A percentile compares a stretch with the other conserved stretches of the same genome.
Evolutionary conservation across 495 filamentous ascomycete species (phyloP).

Genomic region (Haplographium delicatum): DNA sequence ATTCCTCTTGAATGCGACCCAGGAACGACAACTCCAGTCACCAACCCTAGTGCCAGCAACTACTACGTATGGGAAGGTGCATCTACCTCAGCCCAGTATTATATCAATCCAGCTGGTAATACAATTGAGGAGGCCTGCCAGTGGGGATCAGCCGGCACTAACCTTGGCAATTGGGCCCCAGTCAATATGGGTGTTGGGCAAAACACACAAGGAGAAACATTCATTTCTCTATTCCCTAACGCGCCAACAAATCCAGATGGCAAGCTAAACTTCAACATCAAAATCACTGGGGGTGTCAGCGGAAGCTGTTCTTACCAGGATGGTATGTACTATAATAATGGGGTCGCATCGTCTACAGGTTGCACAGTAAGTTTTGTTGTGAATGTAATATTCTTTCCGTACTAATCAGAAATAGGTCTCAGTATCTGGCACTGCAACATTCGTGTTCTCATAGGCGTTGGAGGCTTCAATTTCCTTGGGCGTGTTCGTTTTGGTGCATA

Average conservation of each 20-base stretch:
- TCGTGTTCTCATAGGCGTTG: conserved; percentile 18
- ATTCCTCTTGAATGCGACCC: conserved; percentile 61
- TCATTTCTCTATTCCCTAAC: conserved; percentile 74
- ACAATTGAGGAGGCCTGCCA: conserved; percentile 64
- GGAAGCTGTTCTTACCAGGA: conserved; percentile 66
- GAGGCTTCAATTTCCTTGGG: background rate
- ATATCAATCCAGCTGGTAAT: conserved; percentile 79
- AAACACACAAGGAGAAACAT: conserved; percentile 58
- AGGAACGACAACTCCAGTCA: conserved; percentile 54
- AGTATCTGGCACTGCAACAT: conserved; percentile 7
- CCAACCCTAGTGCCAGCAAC: conserved; percentile 60
- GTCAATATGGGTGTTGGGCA: conserved; percentile 81
- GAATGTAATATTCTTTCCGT: background rate
- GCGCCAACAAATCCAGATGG: conserved; percentile 52
- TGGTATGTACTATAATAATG: conserved; percentile 55
- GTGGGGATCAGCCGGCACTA: conserved; percentile 53
- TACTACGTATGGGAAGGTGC: conserved; percentile 76
- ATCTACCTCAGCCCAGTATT: conserved; percentile 89
- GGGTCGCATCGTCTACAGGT: conserved; percentile 43
- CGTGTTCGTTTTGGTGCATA: conserved; percentile 8
- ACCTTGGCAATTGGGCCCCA: conserved; percentile 85
- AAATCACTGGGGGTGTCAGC: conserved; percentile 58
- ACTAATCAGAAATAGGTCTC: conserved; percentile 19
- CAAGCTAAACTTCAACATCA: conserved; percentile 66
- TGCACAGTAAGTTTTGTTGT: conserved; percentile 59